Conservation (phyloP, 129 eudicot species). For the Pittosporum tobira region DNA sequence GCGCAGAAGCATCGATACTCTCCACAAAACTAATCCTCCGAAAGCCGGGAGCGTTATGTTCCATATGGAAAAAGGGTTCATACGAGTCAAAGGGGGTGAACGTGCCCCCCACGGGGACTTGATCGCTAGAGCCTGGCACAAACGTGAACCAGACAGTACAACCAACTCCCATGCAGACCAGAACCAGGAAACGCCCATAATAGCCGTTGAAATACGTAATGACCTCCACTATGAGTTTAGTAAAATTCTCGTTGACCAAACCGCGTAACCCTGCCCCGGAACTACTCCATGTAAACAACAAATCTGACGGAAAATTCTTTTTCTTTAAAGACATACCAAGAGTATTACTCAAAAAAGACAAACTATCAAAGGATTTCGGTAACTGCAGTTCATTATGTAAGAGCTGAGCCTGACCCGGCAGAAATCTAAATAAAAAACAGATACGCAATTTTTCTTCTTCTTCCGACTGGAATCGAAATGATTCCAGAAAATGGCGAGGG, state of each 20-base stretch:
- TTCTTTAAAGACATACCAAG: background rate
- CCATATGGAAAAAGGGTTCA: background rate
- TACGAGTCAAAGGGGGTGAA: background rate
- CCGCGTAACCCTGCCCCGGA: background rate
- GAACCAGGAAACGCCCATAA: conserved; percentile 1
- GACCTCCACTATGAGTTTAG: background rate
- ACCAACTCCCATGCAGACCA: background rate
- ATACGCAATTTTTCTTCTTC: background rate
- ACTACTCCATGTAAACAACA: background rate
- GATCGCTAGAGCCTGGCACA: background rate
- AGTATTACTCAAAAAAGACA: background rate
- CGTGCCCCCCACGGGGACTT: background rate
- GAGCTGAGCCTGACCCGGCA: background rate
- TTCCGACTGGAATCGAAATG: background rate
- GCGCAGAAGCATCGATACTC: background rate
- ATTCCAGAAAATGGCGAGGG: background rate
- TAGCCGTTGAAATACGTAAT: background rate
- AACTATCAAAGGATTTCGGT: conserved; percentile 1
- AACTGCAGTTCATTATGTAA: background rate
- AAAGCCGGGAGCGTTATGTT: background rate
- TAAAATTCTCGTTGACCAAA: background rate
- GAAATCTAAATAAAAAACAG: background rate
- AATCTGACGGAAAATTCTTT: background rate
- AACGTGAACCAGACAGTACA: background rate
- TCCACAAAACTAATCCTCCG: background rate